phyloP scores from a whole-genome alignment of 768 basidiomycete genomes.

The Wakefieldia striispora region DNA sequence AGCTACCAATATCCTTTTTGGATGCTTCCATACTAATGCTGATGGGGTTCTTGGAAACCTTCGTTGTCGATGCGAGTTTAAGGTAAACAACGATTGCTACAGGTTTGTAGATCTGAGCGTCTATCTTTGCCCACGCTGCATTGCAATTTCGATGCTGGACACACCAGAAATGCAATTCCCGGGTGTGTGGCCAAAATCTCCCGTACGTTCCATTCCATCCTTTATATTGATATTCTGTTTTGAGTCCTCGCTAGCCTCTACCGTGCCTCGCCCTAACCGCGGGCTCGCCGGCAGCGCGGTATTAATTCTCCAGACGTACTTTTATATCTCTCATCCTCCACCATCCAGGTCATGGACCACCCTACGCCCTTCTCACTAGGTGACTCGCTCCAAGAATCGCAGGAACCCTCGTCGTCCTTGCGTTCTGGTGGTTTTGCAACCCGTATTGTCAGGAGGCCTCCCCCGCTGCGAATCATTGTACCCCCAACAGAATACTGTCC shows the following conservation, averaged over 20 bases:
- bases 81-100: conserved; percentile 2
- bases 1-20: conserved; percentile 14
- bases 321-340: not conserved
- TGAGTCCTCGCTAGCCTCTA: not conserved
- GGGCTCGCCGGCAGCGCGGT: conserved; percentile 3
- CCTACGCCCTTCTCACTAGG: not conserved
- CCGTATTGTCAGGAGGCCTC: conserved; percentile 15
- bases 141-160: conserved; percentile 22
- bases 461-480: conserved; percentile 30
- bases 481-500: conserved; percentile 35
- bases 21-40: conserved; percentile 24
- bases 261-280: not conserved
- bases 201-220: conserved; percentile 13
- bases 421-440: conserved; percentile 6
- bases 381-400: conserved; percentile 16
- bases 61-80: conserved; percentile 17
- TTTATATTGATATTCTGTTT: not conserved
- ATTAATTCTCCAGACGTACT: not conserved
- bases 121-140: conserved; percentile 4
- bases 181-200: conserved; percentile 24
- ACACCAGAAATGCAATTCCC: conserved; percentile 18
- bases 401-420: not conserved
- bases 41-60: conserved; percentile 11
- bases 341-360: conserved; percentile 17
- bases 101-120: conserved; percentile 16